Percentiles rank a stretch among this genome's conserved stretches.
phyloP scores from a whole-genome alignment of 495 filamentous ascomycete species.

The Cryomyces minteri region DNA sequence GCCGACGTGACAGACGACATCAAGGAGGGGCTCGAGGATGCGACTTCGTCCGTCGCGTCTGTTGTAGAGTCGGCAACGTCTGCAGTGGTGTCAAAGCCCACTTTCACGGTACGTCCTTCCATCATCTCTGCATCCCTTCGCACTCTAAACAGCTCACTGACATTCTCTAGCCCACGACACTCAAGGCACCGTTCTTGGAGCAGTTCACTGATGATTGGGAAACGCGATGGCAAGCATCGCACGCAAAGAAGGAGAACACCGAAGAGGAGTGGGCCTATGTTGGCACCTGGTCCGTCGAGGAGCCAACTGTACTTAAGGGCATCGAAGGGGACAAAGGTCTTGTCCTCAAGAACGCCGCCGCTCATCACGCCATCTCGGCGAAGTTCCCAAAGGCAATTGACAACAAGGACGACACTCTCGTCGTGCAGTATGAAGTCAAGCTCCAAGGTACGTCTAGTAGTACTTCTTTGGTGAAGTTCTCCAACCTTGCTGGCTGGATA shows the following conservation, averaged over 20 bases:
- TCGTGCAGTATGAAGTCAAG: constrained; percentile 99
- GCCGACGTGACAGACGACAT: constrained; percentile 12
- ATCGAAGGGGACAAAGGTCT: constrained; percentile 94
- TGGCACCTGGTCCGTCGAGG: constrained; percentile 92
- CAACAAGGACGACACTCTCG: constrained; percentile 89
- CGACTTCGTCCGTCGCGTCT: constrained; percentile 12
- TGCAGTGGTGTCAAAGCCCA: constrained; percentile 48
- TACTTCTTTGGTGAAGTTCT: too few species aligned
- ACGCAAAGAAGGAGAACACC: constrained; percentile 86
- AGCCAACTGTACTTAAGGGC: constrained; percentile 79
- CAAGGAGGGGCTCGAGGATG: constrained; percentile 4
- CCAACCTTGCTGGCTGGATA: too few species aligned
- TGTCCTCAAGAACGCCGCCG: constrained; percentile 89
- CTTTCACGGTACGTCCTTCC: constrained; percentile 60
- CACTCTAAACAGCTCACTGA: constrained; percentile 3
- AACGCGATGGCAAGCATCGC: constrained; percentile 73
- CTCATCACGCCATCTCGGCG: constrained; percentile 97
- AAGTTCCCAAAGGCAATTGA: constrained; percentile 95
- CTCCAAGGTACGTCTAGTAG: constrained; percentile 90
- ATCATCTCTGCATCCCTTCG: neutral
- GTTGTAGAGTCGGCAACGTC: constrained; percentile 32
- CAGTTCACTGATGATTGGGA: constrained; percentile 97
- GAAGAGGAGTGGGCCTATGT: constrained; percentile 93
- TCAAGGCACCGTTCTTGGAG: constrained; percentile 92
- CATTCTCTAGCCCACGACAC: constrained; percentile 46